Evolutionary conservation across 768 basidiomycete genomes (phyloP), one percentile per base, ranked within the genome.

Genomic region (Lactarius quietus): DNA sequence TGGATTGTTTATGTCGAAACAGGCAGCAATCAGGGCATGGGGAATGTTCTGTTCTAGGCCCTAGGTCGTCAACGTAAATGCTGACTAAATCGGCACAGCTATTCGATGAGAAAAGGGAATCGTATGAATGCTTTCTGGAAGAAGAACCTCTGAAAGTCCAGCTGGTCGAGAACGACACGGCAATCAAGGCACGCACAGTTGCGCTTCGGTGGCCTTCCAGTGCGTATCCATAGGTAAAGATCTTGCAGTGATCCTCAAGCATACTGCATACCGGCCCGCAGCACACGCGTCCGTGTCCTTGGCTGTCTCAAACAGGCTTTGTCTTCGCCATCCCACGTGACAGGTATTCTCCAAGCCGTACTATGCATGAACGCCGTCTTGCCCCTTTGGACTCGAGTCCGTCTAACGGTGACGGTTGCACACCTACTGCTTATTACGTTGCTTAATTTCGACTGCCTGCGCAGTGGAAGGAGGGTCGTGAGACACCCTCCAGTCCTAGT

Each of bases 291-390:
- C 62, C 83, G 91, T 48, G 86, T 97, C 12, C 91, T n/a, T n/a
- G n/a, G n/a, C 85, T 66, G 97, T 84, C 88, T 68, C 97, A 99
- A 75, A 94, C 95, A 70, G 94, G 86, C 59, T 91, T 98, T 74
- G 93, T 91, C 70, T 99, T 99, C 76, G 75, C 98, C 67, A 88
- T 95, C 59, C 79, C 98, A 60, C 88, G 97, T 58, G 97, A 94
- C 20, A 96, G 95, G 7, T 96, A 92, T n/a, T 76, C 81, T 98
- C 12, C 97, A 99, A 76, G 84, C 86, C 57, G 82, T 99, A 23
- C 80, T 99, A 14, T 86, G n/a, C 33, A 33, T 33, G 3, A 8
- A 33, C 33, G 33, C 8, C 33, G 33, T 33, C 33, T 8, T 33
- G 8, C 33, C 33, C 4, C 33, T 33, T 3, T 8, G 33, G 33